Evolutionary conservation across 176 grass and related monocot genomes (phyloP).

Genomic region (Puccinellia tenuiflora): DNA sequence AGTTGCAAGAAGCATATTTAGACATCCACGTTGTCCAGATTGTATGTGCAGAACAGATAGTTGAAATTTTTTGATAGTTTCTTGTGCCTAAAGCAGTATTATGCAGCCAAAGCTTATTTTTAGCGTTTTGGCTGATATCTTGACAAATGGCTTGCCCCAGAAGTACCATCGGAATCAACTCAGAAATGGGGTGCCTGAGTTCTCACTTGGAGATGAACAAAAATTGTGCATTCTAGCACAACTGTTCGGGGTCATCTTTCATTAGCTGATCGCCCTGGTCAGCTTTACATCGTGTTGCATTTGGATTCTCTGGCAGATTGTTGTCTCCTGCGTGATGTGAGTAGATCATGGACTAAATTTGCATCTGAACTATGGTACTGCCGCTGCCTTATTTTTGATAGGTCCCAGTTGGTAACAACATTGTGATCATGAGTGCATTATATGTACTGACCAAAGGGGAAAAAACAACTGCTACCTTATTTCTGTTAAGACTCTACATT

Average conservation of each 20-base stretch:
- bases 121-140: slow-evolving; percentile 9
- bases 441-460: neutral
- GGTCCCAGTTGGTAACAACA: neutral
- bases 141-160: neutral
- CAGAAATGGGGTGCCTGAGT: neutral
- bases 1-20: slow-evolving; percentile 78
- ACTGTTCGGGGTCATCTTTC: neutral
- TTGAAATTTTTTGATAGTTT: slow-evolving; percentile 27
- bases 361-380: neutral
- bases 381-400: neutral
- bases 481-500: neutral
- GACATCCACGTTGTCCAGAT: slow-evolving; percentile 78
- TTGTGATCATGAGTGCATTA: neutral
- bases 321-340: neutral
- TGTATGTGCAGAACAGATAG: slow-evolving; percentile 91
- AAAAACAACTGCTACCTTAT: slow-evolving; percentile 1
- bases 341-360: neutral
- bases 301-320: neutral
- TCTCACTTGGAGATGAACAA: slow-evolving; percentile 7
- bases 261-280: neutral
- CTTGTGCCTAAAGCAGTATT: slow-evolving; percentile 11
- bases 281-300: neutral
- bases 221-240: neutral
- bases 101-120: slow-evolving; percentile 21
- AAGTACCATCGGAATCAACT: neutral